phyloP scores from a whole-genome alignment of 2,329 filamentous ascomycete genomes.

The Diplodia seriata region DNA sequence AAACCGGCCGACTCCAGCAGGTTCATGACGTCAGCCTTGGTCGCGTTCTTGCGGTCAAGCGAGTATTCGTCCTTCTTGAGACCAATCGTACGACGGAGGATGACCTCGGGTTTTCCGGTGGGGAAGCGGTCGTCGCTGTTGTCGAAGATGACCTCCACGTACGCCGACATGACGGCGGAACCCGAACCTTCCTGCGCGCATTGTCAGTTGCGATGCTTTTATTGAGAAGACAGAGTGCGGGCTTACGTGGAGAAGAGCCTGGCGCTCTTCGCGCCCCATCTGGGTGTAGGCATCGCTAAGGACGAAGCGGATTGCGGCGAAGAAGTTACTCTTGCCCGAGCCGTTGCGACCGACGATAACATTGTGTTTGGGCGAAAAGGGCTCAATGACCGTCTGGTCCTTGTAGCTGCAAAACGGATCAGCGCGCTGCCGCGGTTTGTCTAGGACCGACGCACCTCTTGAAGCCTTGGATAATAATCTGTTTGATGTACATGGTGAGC shows the following conservation, averaged over 20 bases:
- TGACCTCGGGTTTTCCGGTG: constrained; percentile 87
- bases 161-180: constrained; percentile 98
- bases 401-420: constrained; percentile 76
- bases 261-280: constrained; percentile 93
- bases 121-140: constrained; percentile 96
- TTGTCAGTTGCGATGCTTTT: neutral
- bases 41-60: constrained; percentile 94
- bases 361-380: constrained; percentile 96
- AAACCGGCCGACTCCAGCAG: constrained; percentile 95
- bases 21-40: constrained; percentile 92
- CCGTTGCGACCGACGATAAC: constrained; percentile 99
- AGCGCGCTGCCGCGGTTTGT: constrained; percentile 12
- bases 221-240: neutral
- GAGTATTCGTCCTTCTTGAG: constrained; percentile 99
- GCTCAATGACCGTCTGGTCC: constrained; percentile 98
- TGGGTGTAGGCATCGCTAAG: constrained; percentile 97
- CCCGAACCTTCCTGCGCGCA: constrained; percentile 79
- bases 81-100: constrained; percentile 91
- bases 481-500: constrained; percentile 91
- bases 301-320: constrained; percentile 97
- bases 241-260: constrained; percentile 82
- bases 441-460: constrained; percentile 72
- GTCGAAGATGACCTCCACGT: constrained; percentile 98
- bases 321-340: constrained; percentile 99
- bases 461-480: constrained; percentile 99